phyloP scores from a whole-genome alignment of 176 grass and related monocot genomes.

The Saccharum spontaneum region DNA sequence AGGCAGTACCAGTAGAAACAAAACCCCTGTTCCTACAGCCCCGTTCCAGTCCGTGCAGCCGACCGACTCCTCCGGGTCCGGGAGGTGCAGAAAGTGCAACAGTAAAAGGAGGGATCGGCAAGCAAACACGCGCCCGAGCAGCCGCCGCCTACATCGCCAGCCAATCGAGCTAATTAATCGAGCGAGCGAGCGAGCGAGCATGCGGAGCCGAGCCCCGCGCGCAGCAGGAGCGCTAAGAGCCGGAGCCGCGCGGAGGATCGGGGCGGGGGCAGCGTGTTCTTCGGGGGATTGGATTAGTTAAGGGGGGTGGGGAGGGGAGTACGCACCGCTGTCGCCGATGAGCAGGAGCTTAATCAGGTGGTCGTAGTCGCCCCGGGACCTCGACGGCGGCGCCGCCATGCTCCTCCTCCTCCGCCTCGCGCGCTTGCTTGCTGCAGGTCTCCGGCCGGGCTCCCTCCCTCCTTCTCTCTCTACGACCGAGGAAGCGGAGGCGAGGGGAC shows the following conservation, averaged over 20 bases:
- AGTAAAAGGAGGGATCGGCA: background rate
- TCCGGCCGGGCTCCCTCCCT: constrained; percentile 1
- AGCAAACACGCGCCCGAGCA: too few species aligned
- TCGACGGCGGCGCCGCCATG: constrained; percentile 47
- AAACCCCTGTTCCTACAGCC: background rate
- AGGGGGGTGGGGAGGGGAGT: accelerated
- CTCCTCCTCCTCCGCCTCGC: background rate
- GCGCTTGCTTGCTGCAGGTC: background rate
- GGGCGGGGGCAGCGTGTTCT: background rate
- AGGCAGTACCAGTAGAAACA: background rate
- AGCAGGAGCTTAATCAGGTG: constrained; percentile 59
- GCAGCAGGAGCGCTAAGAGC: background rate
- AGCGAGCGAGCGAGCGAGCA: too few species aligned
- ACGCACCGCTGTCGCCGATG: constrained; percentile 56
- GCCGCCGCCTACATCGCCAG: background rate
- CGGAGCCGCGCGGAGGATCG: background rate
- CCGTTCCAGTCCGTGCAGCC: background rate
- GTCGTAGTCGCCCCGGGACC: constrained; percentile 54
- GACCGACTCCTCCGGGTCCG: background rate
- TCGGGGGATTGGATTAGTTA: background rate
- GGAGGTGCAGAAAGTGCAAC: background rate
- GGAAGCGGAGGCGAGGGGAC: background rate
- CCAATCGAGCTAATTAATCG: background rate
- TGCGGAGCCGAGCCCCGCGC: background rate
- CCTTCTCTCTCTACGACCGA: background rate